phyloP scores from a whole-genome alignment of 2,329 filamentous ascomycete genomes.

The Paraconiothyrium brasiliense region DNA sequence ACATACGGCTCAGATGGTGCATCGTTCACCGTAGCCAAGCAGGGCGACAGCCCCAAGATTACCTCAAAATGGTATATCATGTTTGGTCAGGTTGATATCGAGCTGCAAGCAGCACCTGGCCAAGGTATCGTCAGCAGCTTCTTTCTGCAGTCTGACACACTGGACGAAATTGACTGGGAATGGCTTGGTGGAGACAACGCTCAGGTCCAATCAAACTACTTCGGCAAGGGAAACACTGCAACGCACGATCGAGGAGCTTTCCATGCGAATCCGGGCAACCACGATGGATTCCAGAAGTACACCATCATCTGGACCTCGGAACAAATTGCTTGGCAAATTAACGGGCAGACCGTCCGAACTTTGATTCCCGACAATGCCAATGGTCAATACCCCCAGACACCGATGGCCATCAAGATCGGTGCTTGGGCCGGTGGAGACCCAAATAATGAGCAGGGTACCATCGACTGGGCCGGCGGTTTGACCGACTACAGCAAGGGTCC shows the following conservation, averaged over 20 bases:
- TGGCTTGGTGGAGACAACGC: conserved; percentile 82
- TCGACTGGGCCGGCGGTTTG: conserved; percentile 86
- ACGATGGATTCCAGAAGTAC: conserved; percentile 83
- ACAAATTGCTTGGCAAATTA: conserved; percentile 87
- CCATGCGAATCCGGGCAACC: conserved; percentile 73
- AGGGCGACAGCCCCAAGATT: conserved; percentile 87
- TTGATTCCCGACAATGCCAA: conserved; percentile 75
- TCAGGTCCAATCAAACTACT: conserved; percentile 96
- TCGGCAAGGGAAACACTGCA: conserved; percentile 87
- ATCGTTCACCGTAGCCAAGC: conserved; percentile 78
- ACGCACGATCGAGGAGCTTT: conserved; percentile 89
- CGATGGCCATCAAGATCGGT: conserved; percentile 93
- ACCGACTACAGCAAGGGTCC: conserved; percentile 87
- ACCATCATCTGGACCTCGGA: conserved; percentile 89
- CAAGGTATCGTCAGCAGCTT: conserved; percentile 92
- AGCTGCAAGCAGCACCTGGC: conserved; percentile 85
- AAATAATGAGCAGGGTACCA: conserved; percentile 80
- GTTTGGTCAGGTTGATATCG: conserved; percentile 91
- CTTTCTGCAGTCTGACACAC: conserved; percentile 86
- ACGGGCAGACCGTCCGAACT: conserved; percentile 78
- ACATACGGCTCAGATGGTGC: conserved; percentile 81
- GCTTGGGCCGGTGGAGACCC: conserved; percentile 92
- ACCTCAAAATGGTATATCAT: conserved; percentile 97
- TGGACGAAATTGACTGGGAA: conserved; percentile 98
- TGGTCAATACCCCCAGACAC: conserved; percentile 89